phyloP scores from a whole-genome alignment of 805 yeast genomes.

The Clavispora phyllophila region DNA sequence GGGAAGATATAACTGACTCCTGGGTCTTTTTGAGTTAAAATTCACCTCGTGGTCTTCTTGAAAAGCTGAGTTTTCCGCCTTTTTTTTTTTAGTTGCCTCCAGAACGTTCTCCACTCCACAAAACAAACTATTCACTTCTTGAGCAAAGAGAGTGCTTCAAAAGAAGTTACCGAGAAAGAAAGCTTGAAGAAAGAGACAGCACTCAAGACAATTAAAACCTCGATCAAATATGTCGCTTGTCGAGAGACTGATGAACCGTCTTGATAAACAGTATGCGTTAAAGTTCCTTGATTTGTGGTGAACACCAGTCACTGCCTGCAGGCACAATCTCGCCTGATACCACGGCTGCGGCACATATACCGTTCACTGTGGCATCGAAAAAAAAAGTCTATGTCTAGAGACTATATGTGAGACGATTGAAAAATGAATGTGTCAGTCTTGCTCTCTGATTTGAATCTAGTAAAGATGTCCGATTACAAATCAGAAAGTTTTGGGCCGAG shows the following conservation, averaged over 20 bases:
- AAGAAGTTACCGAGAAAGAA: neutral
- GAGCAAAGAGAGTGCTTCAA: neutral
- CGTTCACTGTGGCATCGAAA: too few species aligned
- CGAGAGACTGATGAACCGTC: neutral
- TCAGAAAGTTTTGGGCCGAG: too few species aligned
- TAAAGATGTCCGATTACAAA: too few species aligned
- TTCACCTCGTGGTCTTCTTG: too few species aligned
- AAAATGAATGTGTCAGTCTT: too few species aligned
- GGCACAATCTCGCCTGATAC: neutral
- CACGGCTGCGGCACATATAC: neutral
- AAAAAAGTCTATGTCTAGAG: too few species aligned
- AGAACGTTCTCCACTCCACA: neutral
- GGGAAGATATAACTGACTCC: too few species aligned
- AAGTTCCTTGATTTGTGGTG: constrained; percentile 1
- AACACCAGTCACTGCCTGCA: neutral
- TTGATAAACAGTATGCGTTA: neutral
- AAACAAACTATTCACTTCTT: neutral
- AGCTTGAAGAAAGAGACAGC: neutral
- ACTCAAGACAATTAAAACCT: neutral
- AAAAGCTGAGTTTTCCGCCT: too few species aligned
- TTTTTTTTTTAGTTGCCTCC: neutral
- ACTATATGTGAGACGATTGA: too few species aligned
- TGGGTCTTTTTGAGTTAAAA: too few species aligned
- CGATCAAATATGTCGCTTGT: neutral
- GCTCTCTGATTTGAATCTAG: too few species aligned